Conservation (phyloP, 139 green algal genomes). For the Yamagishiella unicocca region DNA sequence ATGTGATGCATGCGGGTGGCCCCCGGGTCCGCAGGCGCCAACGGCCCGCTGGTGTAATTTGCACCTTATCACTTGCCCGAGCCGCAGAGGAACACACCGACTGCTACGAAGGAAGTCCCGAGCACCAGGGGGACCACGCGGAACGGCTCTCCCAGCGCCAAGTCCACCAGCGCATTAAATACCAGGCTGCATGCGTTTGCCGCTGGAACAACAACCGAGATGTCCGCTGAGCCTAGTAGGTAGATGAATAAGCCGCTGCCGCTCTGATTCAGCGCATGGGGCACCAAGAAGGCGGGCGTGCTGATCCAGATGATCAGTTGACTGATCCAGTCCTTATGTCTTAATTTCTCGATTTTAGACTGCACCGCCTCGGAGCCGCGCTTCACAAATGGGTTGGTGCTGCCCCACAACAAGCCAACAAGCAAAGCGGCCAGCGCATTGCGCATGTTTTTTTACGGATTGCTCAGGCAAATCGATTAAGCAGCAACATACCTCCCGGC, state of each 20-base stretch:
- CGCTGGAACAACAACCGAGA: conserved; percentile 71
- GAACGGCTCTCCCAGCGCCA: conserved; percentile 72
- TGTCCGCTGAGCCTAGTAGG: conserved; percentile 59
- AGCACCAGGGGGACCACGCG: conserved; percentile 44
- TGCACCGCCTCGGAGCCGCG: conserved; percentile 52
- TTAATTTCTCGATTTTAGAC: not conserved
- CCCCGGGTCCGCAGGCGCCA: no score
- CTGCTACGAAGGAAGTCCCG: conserved; percentile 65
- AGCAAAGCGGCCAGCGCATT: conserved; percentile 46
- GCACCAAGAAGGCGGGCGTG: conserved; percentile 53
- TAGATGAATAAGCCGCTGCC: conserved; percentile 70
- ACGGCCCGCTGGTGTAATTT: no score
- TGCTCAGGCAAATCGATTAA: no score
- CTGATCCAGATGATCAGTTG: conserved; percentile 9
- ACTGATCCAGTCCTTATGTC: not conserved
- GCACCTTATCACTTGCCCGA: no score
- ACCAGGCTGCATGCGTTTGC: conserved; percentile 80
- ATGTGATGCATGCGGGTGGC: no score
- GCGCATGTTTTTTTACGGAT: no score
- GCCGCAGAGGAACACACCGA: conserved; percentile 77
- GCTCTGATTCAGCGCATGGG: conserved; percentile 61
- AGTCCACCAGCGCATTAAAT: conserved; percentile 74
- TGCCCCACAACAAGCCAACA: conserved; percentile 70
- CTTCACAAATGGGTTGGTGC: conserved; percentile 80
- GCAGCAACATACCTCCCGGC: no score